phyloP scores from a whole-genome alignment of 306 rosid genomes.

The Rubus idaeus region DNA sequence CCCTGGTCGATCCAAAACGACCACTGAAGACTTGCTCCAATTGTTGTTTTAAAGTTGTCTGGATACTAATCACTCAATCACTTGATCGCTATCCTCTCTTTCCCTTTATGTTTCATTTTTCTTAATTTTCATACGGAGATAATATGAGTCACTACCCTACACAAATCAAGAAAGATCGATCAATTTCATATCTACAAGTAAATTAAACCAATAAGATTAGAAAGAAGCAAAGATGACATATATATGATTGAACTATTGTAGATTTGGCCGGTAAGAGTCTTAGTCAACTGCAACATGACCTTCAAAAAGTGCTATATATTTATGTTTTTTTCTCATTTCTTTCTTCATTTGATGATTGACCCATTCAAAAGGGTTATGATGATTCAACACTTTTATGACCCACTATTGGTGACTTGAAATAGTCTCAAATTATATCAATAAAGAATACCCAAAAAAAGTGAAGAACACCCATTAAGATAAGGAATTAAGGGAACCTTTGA shows the following conservation, averaged over 20 bases:
- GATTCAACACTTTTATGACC: too few relatives aligned
- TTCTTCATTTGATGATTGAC: neutral
- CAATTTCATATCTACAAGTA: neutral
- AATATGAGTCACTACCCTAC: neutral
- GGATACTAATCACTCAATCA: neutral
- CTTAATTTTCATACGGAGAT: neutral
- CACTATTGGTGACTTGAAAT: neutral
- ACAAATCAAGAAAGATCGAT: neutral
- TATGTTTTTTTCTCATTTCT: neutral
- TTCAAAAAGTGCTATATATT: neutral
- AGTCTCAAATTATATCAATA: neutral
- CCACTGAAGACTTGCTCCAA: neutral
- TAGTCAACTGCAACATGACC: slow-evolving; percentile 11
- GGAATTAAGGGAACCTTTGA: too few relatives aligned
- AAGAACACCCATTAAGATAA: too few relatives aligned
- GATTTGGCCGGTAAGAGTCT: neutral
- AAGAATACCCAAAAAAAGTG: too few relatives aligned
- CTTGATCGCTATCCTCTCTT: neutral
- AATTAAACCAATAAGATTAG: neutral
- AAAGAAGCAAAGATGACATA: neutral
- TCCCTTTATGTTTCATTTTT: neutral
- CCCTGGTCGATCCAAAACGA: neutral
- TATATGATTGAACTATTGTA: neutral
- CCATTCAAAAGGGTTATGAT: neutral
- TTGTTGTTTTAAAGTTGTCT: neutral